Percentiles rank a stretch among this genome's conserved stretches.
phyloP scores from a whole-genome alignment of 371 early-diverging fungal species.

The Smittium mucronatum region DNA sequence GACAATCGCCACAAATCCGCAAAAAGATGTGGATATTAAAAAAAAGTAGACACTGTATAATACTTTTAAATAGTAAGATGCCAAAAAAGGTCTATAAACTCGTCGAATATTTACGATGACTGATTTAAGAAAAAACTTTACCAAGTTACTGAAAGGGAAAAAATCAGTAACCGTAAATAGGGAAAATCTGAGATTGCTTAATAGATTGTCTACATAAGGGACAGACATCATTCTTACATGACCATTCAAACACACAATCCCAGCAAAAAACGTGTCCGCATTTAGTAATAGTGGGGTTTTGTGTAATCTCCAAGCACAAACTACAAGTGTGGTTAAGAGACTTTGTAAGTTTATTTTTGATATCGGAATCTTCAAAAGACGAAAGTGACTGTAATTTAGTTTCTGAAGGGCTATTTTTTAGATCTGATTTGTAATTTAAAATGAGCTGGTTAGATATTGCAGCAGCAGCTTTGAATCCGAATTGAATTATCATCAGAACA shows the following conservation, averaged over 20 bases:
- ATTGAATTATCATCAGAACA: background rate
- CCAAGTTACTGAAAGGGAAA: too few relatives aligned
- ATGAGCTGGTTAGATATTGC: background rate
- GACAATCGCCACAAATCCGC: too few relatives aligned
- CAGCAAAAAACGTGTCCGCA: background rate
- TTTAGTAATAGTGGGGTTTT: background rate
- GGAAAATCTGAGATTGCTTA: background rate
- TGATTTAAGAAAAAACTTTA: too few relatives aligned
- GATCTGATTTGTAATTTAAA: background rate
- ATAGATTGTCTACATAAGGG: background rate
- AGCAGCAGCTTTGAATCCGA: background rate
- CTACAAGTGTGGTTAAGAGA: background rate
- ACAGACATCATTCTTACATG: background rate
- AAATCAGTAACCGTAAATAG: background rate
- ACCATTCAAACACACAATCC: background rate
- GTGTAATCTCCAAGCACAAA: background rate
- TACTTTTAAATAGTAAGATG: too few relatives aligned
- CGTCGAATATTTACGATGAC: too few relatives aligned
- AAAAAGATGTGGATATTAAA: too few relatives aligned
- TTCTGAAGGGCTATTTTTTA: background rate
- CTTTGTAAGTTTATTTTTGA: background rate
- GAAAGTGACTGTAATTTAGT: background rate
- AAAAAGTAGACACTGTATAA: too few relatives aligned
- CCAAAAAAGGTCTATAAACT: too few relatives aligned
- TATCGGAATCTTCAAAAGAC: too few relatives aligned